Base-by-base conservation (phyloP, 2,329 filamentous ascomycete species). In the Colletotrichum kahawae region DNA sequence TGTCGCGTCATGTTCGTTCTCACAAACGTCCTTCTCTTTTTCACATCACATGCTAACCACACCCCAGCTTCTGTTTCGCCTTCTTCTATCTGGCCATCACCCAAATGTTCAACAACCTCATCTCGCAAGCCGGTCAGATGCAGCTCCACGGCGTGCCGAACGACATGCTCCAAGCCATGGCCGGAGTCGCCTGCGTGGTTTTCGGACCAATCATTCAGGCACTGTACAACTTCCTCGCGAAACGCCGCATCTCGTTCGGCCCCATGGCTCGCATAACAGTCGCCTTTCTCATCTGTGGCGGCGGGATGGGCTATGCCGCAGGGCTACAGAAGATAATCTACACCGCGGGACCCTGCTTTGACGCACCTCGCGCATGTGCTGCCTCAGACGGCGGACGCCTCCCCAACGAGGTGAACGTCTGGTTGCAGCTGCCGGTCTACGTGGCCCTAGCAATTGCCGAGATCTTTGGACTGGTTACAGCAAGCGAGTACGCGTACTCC, bases 1-100 rank as follows among this genome's bases (percentile, higher is more conserved):
- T 95, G 93, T 87, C 91, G 92, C 78, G 92, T 95, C 70, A 94
- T 95, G 77, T 80, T 88, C 77, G 92, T 92, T 29, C 6, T 14
- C 57, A n/a, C 1, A 12, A 18, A 16, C 16, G 13, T 4, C 14
- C 14, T 7, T 29, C 2, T 33, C 13, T 36, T 31, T 5, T 8
- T 21, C 12, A 24, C 34, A 54, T 21, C 12, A 24, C 34, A 54
- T 29, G 27, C 27, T 29, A 29, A 29, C 27, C 27, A 21, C 21
- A 2, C 21, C 21, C 21, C 54, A 74, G 71, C 6, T 68, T 71
- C 21, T 76, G 10, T 16, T 77, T 66, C 13, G 70, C 65, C 18
- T 48, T 69, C 13, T 78, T 77, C 57, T 77, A 77, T 16, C 82
- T 90, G 7, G 84, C 86, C 7, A 89, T 89, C 82, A 88, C 88